These are phyloP conservation scores for Hypomyces perniciosus DNA, from an alignment of 2,329 filamentous ascomycete genomes.

Conservation along the genomic window DNA sequence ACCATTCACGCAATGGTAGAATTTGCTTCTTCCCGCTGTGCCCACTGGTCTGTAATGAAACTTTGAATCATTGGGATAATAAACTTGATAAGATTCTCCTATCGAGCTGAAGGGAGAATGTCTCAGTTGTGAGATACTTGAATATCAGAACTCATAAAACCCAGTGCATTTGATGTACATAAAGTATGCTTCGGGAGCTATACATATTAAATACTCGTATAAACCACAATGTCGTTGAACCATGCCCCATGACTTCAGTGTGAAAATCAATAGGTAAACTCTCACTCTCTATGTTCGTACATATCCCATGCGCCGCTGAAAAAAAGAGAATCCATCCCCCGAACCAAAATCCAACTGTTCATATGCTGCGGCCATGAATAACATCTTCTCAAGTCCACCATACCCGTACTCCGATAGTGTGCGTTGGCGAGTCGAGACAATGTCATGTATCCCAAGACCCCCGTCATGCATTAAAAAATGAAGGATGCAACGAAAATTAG, in stretches of 20 bases:
- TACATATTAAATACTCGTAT: no score
- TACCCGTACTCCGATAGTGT: background rate
- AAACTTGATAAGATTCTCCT: no score
- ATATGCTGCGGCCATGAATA: slow-evolving; percentile 1
- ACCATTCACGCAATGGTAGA: no score
- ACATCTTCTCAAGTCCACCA: background rate
- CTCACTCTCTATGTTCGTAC: slow-evolving; percentile 11
- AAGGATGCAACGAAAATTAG: slow-evolving; percentile 43
- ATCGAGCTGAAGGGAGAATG: no score
- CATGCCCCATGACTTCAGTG: slow-evolving; percentile 1
- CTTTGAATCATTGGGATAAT: no score
- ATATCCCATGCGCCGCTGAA: slow-evolving; percentile 10
- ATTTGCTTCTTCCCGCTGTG: no score
- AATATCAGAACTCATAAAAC: background rate
- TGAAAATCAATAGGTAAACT: slow-evolving; percentile 4
- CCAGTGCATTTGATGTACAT: background rate
- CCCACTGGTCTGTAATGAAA: no score
- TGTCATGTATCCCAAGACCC: slow-evolving; percentile 3
- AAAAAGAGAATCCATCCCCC: slow-evolving; percentile 3
- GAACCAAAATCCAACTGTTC: background rate
- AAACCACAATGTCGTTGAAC: slow-evolving; percentile 5
- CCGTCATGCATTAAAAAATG: slow-evolving; percentile 18
- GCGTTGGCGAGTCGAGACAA: slow-evolving; percentile 1
- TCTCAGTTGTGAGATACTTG: no score
- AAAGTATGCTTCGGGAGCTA: background rate